Evolutionary conservation across 2,329 filamentous ascomycete species (phyloP).

Genomic region (Claviceps humidiphila): DNA sequence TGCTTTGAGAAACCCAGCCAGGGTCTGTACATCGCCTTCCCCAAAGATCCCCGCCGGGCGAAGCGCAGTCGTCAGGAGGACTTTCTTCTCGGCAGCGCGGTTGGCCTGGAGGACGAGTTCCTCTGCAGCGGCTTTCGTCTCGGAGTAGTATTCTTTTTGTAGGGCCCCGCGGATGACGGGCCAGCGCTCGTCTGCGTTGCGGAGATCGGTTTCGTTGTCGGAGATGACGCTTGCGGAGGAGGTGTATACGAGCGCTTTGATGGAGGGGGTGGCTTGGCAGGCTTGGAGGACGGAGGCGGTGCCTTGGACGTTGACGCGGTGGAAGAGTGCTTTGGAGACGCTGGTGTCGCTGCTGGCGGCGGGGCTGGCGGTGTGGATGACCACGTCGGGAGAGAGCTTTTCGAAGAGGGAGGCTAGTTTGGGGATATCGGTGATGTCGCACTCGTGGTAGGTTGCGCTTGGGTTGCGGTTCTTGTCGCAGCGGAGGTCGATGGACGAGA

Average conservation of each 20-base stretch:
- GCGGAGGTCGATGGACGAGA: constrained; percentile 60
- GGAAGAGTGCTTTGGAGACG: constrained; percentile 49
- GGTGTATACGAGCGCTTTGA: constrained; percentile 80
- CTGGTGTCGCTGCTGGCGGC: constrained; percentile 38
- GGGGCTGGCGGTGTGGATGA: constrained; percentile 83
- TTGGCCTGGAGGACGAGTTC: constrained; percentile 66
- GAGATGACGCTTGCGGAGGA: constrained; percentile 78
- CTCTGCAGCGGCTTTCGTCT: constrained; percentile 71
- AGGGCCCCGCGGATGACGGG: constrained; percentile 58
- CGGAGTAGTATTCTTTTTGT: constrained; percentile 73
- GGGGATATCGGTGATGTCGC: constrained; percentile 59
- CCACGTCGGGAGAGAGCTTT: constrained; percentile 59
- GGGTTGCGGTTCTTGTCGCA: constrained; percentile 55
- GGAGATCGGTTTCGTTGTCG: constrained; percentile 66
- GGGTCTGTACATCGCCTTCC: constrained; percentile 68
- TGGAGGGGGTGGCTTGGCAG: constrained; percentile 39
- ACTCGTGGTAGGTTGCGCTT: constrained; percentile 52
- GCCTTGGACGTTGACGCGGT: constrained; percentile 78
- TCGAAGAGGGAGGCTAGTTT: constrained; percentile 51
- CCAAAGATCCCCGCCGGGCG: constrained; percentile 86
- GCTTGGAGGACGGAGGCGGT: constrained; percentile 67
- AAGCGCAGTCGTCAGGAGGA: constrained; percentile 65
- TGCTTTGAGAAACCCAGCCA: constrained; percentile 61
- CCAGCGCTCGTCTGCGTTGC: constrained; percentile 75
- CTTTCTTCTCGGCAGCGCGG: constrained; percentile 29